phyloP scores from a whole-genome alignment of 1,139 yeast genomes.

The Candida sanyaensis region DNA sequence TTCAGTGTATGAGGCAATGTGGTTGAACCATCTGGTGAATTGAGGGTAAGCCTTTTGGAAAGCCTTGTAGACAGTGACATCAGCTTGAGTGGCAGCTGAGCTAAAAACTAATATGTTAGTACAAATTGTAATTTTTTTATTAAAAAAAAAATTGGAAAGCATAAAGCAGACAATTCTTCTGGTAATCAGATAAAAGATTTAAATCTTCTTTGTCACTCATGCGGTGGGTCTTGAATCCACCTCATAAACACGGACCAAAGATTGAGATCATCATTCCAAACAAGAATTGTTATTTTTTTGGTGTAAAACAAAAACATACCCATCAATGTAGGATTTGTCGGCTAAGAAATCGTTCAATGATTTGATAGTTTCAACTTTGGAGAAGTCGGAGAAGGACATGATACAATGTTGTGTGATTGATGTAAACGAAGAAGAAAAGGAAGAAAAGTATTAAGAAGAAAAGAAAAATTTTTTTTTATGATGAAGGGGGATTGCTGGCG shows the following conservation, averaged over 20 bases:
- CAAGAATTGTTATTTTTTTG: too few relatives aligned
- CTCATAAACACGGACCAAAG: conserved; percentile 97
- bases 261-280: conserved; percentile 62
- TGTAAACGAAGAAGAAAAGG: neutral
- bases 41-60: conserved; percentile 93
- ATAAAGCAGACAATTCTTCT: too few relatives aligned
- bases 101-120: conserved; percentile 35
- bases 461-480: neutral
- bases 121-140: neutral
- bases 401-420: conserved; percentile 1
- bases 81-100: conserved; percentile 91
- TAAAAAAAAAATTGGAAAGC: conserved; percentile 1
- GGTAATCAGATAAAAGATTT: conserved; percentile 41
- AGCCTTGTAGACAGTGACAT: conserved; percentile 91
- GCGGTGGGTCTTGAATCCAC: conserved; percentile 92
- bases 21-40: conserved; percentile 98
- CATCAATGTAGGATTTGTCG: conserved; percentile 91
- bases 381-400: conserved; percentile 81
- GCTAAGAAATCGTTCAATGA: conserved; percentile 85
- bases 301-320: conserved; percentile 57
- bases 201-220: conserved; percentile 75
- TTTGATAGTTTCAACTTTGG: conserved; percentile 78
- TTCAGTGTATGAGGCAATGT: conserved; percentile 88
- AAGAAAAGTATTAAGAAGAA: neutral
- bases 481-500: neutral